phyloP scores from a whole-genome alignment of 2,329 filamentous ascomycete species.

The Penicillium concentricum region DNA sequence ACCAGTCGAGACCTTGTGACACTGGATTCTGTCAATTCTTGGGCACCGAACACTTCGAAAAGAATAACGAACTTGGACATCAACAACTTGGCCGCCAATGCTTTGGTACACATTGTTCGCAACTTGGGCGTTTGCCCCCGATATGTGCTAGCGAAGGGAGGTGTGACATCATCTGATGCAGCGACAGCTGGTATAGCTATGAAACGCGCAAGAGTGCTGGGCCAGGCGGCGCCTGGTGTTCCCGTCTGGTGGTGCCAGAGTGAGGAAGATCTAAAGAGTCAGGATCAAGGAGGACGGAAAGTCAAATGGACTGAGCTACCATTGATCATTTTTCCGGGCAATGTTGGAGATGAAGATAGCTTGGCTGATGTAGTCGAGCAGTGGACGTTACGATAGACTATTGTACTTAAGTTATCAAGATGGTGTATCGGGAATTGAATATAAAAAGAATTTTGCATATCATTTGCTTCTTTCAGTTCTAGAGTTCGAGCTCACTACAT shows the following conservation, averaged over 20 bases:
- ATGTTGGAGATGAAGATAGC: background rate
- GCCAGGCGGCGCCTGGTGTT: background rate
- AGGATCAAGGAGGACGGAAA: background rate
- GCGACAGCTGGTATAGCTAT: background rate
- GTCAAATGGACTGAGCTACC: background rate
- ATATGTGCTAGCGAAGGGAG: background rate
- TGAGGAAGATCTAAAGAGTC: background rate
- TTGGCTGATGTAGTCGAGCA: background rate
- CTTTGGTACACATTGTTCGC: background rate
- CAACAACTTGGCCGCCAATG: background rate
- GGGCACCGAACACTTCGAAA: background rate
- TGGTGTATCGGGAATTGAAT: background rate
- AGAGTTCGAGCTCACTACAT: background rate
- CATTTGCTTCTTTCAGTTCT: too few relatives aligned
- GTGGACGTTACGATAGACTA: background rate
- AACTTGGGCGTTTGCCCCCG: background rate
- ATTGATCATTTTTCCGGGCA: background rate
- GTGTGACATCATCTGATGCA: background rate
- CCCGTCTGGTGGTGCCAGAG: background rate
- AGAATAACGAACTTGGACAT: background rate
- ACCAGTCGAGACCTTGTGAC: slow-evolving; percentile 1
- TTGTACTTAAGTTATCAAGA: background rate
- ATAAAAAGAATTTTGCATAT: background rate
- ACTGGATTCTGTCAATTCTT: background rate
- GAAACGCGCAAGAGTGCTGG: background rate